Evolutionary conservation across 352 stramenopile genomes (phyloP).

Genomic region (Globisporangium barbulae): DNA sequence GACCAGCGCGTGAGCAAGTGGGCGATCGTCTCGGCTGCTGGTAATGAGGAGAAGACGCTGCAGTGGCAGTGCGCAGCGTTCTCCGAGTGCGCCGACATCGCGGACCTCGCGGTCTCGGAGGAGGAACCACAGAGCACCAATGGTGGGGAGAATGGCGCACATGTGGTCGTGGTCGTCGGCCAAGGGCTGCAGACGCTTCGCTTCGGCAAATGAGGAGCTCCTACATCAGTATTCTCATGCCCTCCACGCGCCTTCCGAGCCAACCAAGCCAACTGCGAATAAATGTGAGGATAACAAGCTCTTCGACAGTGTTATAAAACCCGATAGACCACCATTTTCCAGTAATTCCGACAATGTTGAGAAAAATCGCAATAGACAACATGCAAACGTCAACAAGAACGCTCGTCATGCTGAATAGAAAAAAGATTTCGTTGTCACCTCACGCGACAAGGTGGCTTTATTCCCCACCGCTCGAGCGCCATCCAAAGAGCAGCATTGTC

Average conservation of each 20-base stretch:
- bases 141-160: conserved; percentile 7
- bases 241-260: too few species aligned
- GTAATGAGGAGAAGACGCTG: conserved; percentile 17
- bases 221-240: neutral
- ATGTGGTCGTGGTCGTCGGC: conserved; percentile 60
- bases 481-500: too few species aligned
- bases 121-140: neutral
- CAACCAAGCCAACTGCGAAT: neutral
- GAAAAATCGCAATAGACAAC: neutral
- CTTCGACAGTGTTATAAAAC: neutral
- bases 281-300: neutral
- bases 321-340: neutral
- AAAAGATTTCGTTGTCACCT: too few species aligned
- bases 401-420: too few species aligned
- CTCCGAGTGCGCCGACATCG: conserved; percentile 81
- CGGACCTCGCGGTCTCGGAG: conserved; percentile 50
- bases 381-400: neutral
- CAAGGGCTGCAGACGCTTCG: conserved; percentile 70
- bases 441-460: too few species aligned
- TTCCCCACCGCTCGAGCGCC: too few species aligned
- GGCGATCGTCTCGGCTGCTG: conserved; percentile 24
- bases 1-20: conserved; percentile 84
- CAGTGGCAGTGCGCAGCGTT: conserved; percentile 61
- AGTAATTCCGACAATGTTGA: neutral
- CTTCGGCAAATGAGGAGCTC: conserved; percentile 24